Evolutionary conservation across 2,329 filamentous ascomycete species (phyloP).

Genomic region (Beauveria medogensis): DNA sequence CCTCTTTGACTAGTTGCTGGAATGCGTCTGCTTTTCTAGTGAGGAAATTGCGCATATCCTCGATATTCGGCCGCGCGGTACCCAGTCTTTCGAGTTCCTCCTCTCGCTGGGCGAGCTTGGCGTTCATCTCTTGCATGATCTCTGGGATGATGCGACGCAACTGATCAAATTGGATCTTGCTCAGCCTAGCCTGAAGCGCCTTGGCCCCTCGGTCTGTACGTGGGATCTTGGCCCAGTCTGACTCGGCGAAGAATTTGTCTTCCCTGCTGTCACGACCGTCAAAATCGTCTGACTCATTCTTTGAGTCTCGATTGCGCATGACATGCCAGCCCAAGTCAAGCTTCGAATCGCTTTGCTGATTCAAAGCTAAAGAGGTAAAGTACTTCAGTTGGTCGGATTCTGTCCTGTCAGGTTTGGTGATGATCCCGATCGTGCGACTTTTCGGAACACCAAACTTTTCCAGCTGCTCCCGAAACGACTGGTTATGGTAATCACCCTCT

Average conservation of each 20-base stretch:
- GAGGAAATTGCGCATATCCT: slow-evolving; percentile 21
- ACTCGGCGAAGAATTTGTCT: slow-evolving; percentile 18
- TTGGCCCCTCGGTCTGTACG: slow-evolving; percentile 17
- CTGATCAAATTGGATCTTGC: slow-evolving; percentile 18
- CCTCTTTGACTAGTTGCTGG: slow-evolving; percentile 13
- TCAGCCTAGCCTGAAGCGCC: slow-evolving; percentile 21
- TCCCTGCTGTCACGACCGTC: slow-evolving; percentile 21
- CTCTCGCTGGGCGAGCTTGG: slow-evolving; percentile 8
- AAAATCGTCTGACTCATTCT: slow-evolving; percentile 15
- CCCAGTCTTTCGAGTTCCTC: slow-evolving; percentile 11
- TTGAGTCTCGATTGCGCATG: slow-evolving; percentile 34
- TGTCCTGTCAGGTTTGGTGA: slow-evolving; percentile 44
- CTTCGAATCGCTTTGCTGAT: slow-evolving; percentile 17
- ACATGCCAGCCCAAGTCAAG: slow-evolving; percentile 41
- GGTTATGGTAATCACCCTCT: slow-evolving; percentile 40
- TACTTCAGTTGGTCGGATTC: slow-evolving; percentile 24
- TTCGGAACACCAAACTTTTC: slow-evolving; percentile 31
- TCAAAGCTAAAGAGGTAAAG: slow-evolving; percentile 15
- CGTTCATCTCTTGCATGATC: slow-evolving; percentile 15
- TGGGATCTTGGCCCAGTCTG: slow-evolving; percentile 7
- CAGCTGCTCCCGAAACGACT: slow-evolving; percentile 38
- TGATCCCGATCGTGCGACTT: slow-evolving; percentile 41
- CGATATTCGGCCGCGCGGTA: slow-evolving; percentile 7
- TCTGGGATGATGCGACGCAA: slow-evolving; percentile 16
- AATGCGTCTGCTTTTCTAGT: slow-evolving; percentile 24